These are phyloP conservation scores for Paxillus rubicundulus DNA, from an alignment of 768 basidiomycete species.

Conservation along the genomic window DNA sequence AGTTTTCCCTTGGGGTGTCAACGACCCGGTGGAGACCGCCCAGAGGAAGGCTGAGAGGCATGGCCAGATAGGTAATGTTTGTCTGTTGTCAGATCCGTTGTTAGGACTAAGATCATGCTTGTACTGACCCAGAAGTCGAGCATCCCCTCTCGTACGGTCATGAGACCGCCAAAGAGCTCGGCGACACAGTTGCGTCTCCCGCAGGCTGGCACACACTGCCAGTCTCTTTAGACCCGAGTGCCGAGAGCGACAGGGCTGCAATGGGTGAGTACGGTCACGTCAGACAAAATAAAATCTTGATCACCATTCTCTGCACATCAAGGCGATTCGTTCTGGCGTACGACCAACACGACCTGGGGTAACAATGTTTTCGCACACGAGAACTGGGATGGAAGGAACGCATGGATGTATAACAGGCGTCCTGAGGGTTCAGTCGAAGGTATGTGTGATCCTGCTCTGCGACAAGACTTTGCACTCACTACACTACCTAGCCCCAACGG, in stretches of 20 bases:
- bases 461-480: not conserved
- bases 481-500: constrained; percentile 1
- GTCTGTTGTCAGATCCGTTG: too few relatives aligned
- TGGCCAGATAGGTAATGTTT: constrained; percentile 12
- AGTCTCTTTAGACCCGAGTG: constrained; percentile 58
- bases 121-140: not conserved
- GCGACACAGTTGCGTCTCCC: constrained; percentile 78
- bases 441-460: not conserved
- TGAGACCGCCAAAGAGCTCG: constrained; percentile 55
- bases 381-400: constrained; percentile 78
- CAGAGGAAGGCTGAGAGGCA: constrained; percentile 14
- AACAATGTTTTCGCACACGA: constrained; percentile 96
- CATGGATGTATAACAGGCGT: constrained; percentile 72
- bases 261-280: constrained; percentile 8
- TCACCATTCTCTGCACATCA: constrained; percentile 13
- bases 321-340: constrained; percentile 42
- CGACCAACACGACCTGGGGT: constrained; percentile 81
- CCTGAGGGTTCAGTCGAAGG: constrained; percentile 47
- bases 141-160: constrained; percentile 26
- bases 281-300: not conserved
- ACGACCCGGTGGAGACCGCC: too few relatives aligned
- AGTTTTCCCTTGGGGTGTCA: too few relatives aligned
- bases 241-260: constrained; percentile 5
- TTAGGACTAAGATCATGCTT: not conserved
- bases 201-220: constrained; percentile 92